These are phyloP conservation scores for Cladosporium oxysporum DNA, from an alignment of 2,329 filamentous ascomycete species.

Conservation along the genomic window DNA sequence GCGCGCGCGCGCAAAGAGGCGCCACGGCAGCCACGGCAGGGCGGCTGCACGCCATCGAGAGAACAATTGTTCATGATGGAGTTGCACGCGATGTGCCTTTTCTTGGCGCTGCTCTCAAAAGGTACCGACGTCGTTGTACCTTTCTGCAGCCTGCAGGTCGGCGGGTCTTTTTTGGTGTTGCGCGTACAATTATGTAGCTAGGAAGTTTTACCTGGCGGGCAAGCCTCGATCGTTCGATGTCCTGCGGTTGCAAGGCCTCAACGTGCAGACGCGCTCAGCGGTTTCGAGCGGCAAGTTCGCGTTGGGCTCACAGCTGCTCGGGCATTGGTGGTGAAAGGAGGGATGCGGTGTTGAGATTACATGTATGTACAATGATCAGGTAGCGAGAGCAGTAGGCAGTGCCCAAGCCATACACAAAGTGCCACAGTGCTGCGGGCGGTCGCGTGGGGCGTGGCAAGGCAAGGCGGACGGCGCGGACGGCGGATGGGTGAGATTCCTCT, in stretches of 20 bases:
- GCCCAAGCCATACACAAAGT: neutral
- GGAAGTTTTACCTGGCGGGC: neutral
- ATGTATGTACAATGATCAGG: neutral
- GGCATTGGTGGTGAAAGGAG: constrained; percentile 1
- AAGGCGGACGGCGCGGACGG: neutral
- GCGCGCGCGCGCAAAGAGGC: neutral
- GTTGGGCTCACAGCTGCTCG: neutral
- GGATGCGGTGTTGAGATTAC: neutral
- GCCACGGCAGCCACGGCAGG: neutral
- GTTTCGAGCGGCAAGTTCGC: constrained; percentile 2
- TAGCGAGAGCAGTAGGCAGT: neutral
- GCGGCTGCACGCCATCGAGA: constrained; percentile 8
- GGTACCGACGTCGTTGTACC: constrained; percentile 8
- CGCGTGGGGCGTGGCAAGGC: constrained; percentile 2
- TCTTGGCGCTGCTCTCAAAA: constrained; percentile 9
- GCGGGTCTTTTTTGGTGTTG: constrained; percentile 10
- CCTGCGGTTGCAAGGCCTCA: neutral
- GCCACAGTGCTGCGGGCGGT: neutral
- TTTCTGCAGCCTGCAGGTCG: constrained; percentile 7
- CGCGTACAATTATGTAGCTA: constrained; percentile 12
- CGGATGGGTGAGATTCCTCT: constrained; percentile 2
- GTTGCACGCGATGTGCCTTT: neutral
- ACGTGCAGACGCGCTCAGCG: constrained; percentile 8
- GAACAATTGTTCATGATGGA: neutral
- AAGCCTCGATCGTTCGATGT: constrained; percentile 18